Evolutionary conservation across 306 rosid genomes (phyloP).

Genomic region (Oemleria cerasiformis): DNA sequence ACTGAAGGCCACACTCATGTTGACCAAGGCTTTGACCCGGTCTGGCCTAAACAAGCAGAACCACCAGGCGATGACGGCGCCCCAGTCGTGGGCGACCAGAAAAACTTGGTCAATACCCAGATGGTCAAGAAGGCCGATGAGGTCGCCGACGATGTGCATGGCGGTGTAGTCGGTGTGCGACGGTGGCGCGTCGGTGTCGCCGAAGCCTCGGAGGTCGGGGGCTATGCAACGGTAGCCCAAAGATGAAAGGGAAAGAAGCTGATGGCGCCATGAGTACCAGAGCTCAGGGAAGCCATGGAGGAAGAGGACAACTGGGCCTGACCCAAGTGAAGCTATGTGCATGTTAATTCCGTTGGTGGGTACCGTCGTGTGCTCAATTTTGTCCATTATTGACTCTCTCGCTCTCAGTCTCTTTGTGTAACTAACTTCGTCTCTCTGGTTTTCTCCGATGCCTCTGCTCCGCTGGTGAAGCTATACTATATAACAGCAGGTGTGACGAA

Average conservation of each 20-base stretch:
- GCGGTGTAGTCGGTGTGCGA: constrained; percentile 45
- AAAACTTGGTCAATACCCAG: constrained; percentile 47
- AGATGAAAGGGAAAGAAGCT: constrained; percentile 58
- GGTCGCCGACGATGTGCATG: constrained; percentile 55
- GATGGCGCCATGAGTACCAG: constrained; percentile 81
- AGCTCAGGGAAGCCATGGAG: constrained; percentile 76
- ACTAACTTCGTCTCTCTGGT: neutral
- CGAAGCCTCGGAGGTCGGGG: constrained; percentile 70
- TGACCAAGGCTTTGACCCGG: constrained; percentile 63
- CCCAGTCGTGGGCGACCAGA: constrained; percentile 72
- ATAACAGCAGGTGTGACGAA: no score
- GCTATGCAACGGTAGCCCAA: constrained; percentile 69
- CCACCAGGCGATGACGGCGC: constrained; percentile 62
- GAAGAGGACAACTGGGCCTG: constrained; percentile 56
- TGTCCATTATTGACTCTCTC: constrained; percentile 39
- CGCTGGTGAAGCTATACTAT: neutral
- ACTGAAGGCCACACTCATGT: constrained; percentile 46
- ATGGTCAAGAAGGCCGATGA: constrained; percentile 59
- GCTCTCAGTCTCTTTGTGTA: no score
- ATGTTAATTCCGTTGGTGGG: constrained; percentile 59
- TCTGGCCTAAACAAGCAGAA: constrained; percentile 58
- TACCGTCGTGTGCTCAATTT: constrained; percentile 52
- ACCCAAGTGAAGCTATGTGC: constrained; percentile 67
- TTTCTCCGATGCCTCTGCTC: neutral
- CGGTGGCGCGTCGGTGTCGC: constrained; percentile 68